phyloP scores from a whole-genome alignment of 345 rosid species.

The Cardamine occulta region DNA sequence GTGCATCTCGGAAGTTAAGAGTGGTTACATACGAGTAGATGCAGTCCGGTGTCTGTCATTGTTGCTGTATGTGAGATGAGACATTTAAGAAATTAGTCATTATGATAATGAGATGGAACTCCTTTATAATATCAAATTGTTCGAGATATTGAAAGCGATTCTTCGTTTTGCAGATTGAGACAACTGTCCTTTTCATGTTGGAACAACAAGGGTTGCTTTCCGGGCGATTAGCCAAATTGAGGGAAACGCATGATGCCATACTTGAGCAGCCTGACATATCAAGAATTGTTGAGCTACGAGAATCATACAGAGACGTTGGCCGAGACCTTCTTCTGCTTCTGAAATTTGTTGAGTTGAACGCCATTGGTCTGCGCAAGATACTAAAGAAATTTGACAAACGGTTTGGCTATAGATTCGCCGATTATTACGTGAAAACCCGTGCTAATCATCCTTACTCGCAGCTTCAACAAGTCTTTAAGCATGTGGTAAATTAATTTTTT shows the following conservation, averaged over 20 bases:
- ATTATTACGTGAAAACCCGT: slow-evolving; percentile 92
- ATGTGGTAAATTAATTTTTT: slow-evolving; percentile 68
- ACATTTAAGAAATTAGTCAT: background rate
- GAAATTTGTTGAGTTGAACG: slow-evolving; percentile 83
- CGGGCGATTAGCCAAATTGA: slow-evolving; percentile 65
- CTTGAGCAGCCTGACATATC: slow-evolving; percentile 70
- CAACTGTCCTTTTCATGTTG: slow-evolving; percentile 87
- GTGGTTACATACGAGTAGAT: background rate
- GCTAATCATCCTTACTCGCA: slow-evolving; percentile 99
- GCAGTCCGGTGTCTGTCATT: background rate
- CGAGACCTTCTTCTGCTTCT: slow-evolving; percentile 81
- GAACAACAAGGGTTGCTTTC: slow-evolving; percentile 95
- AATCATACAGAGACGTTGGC: slow-evolving; percentile 79
- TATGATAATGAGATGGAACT: background rate
- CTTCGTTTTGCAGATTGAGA: slow-evolving; percentile 74
- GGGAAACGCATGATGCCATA: slow-evolving; percentile 71
- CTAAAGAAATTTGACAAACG: slow-evolving; percentile 97
- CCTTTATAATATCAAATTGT: background rate
- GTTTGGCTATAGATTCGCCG: slow-evolving; percentile 87
- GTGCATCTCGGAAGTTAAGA: background rate
- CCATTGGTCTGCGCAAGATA: slow-evolving; percentile 92
- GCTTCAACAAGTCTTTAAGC: slow-evolving; percentile 98
- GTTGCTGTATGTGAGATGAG: slow-evolving; percentile 20
- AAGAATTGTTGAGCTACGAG: slow-evolving; percentile 64
- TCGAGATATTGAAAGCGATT: slow-evolving; percentile 4